A percentile compares a stretch with the other conserved stretches of the same genome.
These are phyloP conservation scores for Termitomyces sp. DNA, from an alignment of 768 basidiomycete species.

Conservation along the genomic window DNA sequence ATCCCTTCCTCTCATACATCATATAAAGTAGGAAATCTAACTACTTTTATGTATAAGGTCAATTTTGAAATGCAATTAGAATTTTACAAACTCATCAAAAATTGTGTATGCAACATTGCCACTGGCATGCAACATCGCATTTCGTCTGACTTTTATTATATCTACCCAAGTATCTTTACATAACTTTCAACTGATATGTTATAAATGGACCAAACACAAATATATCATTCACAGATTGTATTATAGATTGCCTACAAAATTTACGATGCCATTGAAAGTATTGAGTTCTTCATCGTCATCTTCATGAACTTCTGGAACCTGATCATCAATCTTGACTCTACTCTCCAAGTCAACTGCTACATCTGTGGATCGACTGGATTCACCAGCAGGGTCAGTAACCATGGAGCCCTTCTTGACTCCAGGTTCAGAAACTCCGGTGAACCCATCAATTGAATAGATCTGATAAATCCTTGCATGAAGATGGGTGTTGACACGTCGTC, in stretches of 20 bases:
- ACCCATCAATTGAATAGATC: background rate
- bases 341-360: background rate
- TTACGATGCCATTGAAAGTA: background rate
- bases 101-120: too few relatives aligned
- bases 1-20: too few relatives aligned
- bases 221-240: too few relatives aligned
- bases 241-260: background rate
- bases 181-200: too few relatives aligned
- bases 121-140: too few relatives aligned
- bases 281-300: background rate
- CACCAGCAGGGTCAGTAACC: background rate
- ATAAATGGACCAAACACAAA: too few relatives aligned
- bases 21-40: too few relatives aligned
- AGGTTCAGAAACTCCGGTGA: background rate
- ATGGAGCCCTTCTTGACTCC: background rate
- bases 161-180: too few relatives aligned
- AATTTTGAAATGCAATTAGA: too few relatives aligned
- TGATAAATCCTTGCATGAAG: background rate
- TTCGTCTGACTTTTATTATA: too few relatives aligned
- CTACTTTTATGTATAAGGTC: too few relatives aligned
- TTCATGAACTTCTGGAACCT: background rate
- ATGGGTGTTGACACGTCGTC: background rate
- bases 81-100: too few relatives aligned
- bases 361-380: background rate
- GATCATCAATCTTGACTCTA: background rate